Evolutionary conservation across 2,329 filamentous ascomycete genomes (phyloP), one percentile per base, ranked within the genome.

Genomic region (Sarocladium strictum): DNA sequence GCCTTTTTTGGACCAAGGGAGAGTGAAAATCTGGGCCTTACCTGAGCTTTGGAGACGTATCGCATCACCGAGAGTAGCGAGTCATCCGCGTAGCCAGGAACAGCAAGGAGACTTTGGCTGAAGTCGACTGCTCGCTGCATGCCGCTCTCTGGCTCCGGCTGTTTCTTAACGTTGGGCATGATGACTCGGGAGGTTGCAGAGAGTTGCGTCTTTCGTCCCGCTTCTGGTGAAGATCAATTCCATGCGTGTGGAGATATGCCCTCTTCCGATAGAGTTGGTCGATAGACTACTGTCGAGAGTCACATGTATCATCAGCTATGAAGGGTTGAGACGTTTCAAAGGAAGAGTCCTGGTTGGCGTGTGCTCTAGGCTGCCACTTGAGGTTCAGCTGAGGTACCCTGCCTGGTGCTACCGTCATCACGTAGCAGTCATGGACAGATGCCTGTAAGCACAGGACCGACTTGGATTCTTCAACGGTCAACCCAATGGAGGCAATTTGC

Each of bases 71-170:
- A 66, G 50, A 68, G 58, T 58, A 68, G 60, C 23, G 62, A 63
- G 55, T 68, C 64, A 53, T 67, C 62, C 10, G 62, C 63, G 35
- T 67, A 67, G 17, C 61, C 64, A 1, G 64, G 61, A 1, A 66
- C 45, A 19, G 51, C 55, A 10, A 65, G 59, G 61, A 66, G 61
- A 35, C 62, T 61, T 9, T 63, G 57, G 55, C 58, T 59, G 23
- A 67, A 54, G 6, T 66, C 65, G 7, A 58, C 43, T 1, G 65
- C 65, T 19, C 65, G 63, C 50, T 62, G 61, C 4, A 56, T 56
- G 5, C 63, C 64, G 9, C 47, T 51, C 5, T 33, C 29, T 7
- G 29, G 27, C 15, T 35, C 29, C 3, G 47, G 23, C 27, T 33
- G 17, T 21, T 51, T 51, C 29, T 17, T 51, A 29, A 51, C 29